These are phyloP conservation scores for Trichophyton benhamiae DNA, from an alignment of 2,329 filamentous ascomycete genomes.

Conservation along the genomic window DNA sequence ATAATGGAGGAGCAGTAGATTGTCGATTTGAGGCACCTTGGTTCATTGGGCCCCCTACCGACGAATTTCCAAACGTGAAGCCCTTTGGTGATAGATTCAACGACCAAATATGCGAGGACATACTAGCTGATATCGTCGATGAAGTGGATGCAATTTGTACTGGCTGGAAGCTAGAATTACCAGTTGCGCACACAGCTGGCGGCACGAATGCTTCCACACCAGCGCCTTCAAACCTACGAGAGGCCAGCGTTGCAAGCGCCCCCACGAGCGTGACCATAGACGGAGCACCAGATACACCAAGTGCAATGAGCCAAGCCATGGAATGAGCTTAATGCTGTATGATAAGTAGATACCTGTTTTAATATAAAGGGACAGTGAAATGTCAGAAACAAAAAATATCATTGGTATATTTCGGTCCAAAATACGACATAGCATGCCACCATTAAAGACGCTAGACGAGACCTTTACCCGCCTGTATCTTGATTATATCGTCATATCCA, in stretches of 20 bases:
- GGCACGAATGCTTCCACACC: slow-evolving; percentile 6
- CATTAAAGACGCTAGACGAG: background rate
- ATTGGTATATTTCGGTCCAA: background rate
- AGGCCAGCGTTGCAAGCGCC: background rate
- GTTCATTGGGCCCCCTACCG: slow-evolving; percentile 61
- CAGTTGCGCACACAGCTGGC: background rate
- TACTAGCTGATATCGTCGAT: slow-evolving; percentile 85
- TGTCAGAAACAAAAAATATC: background rate
- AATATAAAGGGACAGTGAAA: background rate
- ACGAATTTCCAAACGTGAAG: slow-evolving; percentile 20
- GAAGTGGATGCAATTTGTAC: slow-evolving; percentile 69
- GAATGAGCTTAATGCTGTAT: background rate
- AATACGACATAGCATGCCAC: background rate
- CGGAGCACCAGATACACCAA: background rate
- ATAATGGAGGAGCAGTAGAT: slow-evolving; percentile 79
- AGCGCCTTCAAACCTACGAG: background rate
- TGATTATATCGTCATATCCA: slow-evolving; percentile 49
- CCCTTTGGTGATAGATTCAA: slow-evolving; percentile 63
- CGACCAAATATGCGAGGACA: slow-evolving; percentile 89
- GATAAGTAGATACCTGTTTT: background rate
- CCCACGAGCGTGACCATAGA: background rate
- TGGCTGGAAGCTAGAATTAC: background rate
- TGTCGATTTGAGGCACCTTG: slow-evolving; percentile 91
- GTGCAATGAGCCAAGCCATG: background rate
- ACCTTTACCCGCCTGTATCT: background rate